Evolutionary conservation across 148 eudicot genomes (phyloP).

Genomic region (Vaccinium macrocarpon): DNA sequence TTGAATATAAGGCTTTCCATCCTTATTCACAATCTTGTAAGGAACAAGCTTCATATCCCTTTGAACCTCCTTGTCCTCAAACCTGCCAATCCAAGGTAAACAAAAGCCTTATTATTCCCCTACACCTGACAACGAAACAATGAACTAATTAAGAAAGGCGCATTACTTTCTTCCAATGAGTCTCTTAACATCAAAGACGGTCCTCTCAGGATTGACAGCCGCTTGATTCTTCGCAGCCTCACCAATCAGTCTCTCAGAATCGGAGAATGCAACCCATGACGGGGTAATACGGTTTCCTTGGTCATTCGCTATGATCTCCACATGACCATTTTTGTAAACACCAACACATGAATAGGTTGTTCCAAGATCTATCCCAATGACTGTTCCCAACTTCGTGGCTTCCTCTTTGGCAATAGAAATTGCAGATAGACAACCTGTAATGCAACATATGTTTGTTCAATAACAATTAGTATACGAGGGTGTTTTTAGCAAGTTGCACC

Average conservation of each 20-base stretch:
- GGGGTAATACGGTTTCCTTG: constrained; percentile 49
- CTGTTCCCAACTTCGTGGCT: constrained; percentile 34
- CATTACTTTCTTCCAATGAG: constrained; percentile 39
- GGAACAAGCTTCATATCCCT: constrained; percentile 38
- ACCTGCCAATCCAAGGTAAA: constrained; percentile 22
- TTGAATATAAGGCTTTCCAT: constrained; percentile 39
- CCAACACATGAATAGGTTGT: constrained; percentile 47
- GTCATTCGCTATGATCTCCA: constrained; percentile 46
- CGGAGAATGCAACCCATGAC: constrained; percentile 41
- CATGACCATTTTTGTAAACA: constrained; percentile 40
- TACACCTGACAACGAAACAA: no score
- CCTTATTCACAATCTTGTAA: constrained; percentile 33
- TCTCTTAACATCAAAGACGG: constrained; percentile 38
- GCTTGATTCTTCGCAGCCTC: constrained; percentile 45
- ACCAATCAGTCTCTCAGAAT: constrained; percentile 32
- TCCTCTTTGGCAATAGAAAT: constrained; percentile 45
- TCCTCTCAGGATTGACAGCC: constrained; percentile 33
- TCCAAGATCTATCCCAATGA: constrained; percentile 42
- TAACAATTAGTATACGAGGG: background rate
- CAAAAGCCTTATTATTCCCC: background rate
- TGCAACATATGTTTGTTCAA: background rate
- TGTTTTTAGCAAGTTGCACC: no score
- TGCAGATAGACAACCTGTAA: constrained; percentile 37
- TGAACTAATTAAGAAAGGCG: background rate
- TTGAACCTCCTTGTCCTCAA: constrained; percentile 44